These are phyloP conservation scores for Diaporthe sp. DNA, from an alignment of 2,329 filamentous ascomycete genomes.

Conservation along the genomic window DNA sequence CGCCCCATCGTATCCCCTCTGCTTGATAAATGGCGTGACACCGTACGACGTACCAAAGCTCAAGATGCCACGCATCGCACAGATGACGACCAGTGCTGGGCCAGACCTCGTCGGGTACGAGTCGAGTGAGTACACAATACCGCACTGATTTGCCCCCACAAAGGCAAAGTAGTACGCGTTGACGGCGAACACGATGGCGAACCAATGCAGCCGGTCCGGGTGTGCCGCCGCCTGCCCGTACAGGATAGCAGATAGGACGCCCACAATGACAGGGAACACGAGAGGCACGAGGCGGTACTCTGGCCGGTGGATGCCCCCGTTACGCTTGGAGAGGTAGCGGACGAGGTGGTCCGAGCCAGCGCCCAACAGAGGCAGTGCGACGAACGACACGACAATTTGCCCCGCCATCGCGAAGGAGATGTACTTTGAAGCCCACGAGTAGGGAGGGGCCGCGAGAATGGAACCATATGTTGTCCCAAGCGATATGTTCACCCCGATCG, in stretches of 20 bases:
- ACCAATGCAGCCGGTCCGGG: slow-evolving; percentile 54
- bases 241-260: slow-evolving; percentile 54
- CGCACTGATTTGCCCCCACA: slow-evolving; percentile 59
- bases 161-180: slow-evolving; percentile 54
- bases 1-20: slow-evolving; percentile 51
- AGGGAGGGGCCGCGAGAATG: slow-evolving; percentile 53
- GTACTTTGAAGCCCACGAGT: slow-evolving; percentile 54
- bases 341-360: slow-evolving; percentile 55
- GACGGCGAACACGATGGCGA: slow-evolving; percentile 48
- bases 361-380: slow-evolving; percentile 56
- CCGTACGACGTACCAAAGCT: slow-evolving; percentile 55
- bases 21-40: slow-evolving; percentile 48
- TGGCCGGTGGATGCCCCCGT: slow-evolving; percentile 57
- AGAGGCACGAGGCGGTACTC: slow-evolving; percentile 55
- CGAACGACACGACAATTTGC: slow-evolving; percentile 49
- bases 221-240: slow-evolving; percentile 55
- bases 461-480: slow-evolving; percentile 57
- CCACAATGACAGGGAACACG: slow-evolving; percentile 54
- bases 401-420: slow-evolving; percentile 56
- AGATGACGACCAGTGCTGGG: slow-evolving; percentile 60
- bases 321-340: slow-evolving; percentile 52
- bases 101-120: slow-evolving; percentile 58
- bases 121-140: slow-evolving; percentile 60
- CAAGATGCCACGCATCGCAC: slow-evolving; percentile 60
- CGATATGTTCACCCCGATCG: slow-evolving; percentile 56